Base-by-base conservation (phyloP, 768 basidiomycete genomes). In the Auriscalpium orientale region DNA sequence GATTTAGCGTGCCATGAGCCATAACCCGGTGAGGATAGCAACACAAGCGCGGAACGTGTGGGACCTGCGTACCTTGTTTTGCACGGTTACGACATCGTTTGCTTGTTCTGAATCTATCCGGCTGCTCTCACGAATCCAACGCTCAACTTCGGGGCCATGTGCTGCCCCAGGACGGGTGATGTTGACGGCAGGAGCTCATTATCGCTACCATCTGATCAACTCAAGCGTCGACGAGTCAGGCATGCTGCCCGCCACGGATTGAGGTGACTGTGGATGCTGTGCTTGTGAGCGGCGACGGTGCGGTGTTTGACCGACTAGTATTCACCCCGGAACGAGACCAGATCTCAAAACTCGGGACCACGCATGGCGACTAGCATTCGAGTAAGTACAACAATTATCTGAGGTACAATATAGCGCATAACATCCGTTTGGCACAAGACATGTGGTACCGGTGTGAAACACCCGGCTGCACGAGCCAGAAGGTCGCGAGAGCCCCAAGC, bases 101-200 rank as follows among this genome's bases (percentile, higher is more conserved):
- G 12, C 8, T 36, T 13, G 36, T 37, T 13, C 9, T 48, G 44
- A 43, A 43, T 40, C 50, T 38, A 28, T 28, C 28, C 4, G 46
- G 40, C 18, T 15, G 7, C 18, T 49, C 13, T 34, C 38, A 45
- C 53, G 12, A 18, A n/a, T 12, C 22, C 12, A 15, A 22, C 11
- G 8, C n/a, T 46, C 22, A 18, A 15, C 53, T 49, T 58, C 43
- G 36, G 34, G 48, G 43, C 34, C 53, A 53, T 58, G 57, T 50
- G 58, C 34, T 55, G 46, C 55, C 49, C 16, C 18, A 33, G 7
- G 38, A 5, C 8, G 35, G 28, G 45, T 34, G 48, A 13, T 46
- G 49, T 16, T 28, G 15, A n/a, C 50, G n/a, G n/a, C 22, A 49
- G 18, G 45, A n/a, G 22, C 22, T 43, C 10, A 22, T 8, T 36